Conservation (phyloP, 23 red algal genomes). For the Gracilaria vermiculophylla region DNA sequence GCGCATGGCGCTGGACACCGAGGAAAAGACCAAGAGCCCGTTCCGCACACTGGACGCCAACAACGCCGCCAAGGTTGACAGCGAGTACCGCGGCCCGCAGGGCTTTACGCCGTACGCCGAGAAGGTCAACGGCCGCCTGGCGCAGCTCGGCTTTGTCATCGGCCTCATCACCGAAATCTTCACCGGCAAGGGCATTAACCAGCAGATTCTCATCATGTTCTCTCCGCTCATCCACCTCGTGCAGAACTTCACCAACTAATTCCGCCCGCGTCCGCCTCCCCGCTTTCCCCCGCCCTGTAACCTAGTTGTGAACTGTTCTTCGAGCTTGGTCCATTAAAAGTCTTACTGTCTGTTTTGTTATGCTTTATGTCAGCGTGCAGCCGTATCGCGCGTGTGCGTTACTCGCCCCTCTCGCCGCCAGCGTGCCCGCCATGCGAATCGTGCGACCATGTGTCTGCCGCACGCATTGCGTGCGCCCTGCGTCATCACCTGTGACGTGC, state of each 20-base stretch:
- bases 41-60: neutral
- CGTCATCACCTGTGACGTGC: too few relatives aligned
- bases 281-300: too few relatives aligned
- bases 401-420: too few relatives aligned
- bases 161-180: slow-evolving; percentile 61
- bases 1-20: neutral
- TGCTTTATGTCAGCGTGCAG: too few relatives aligned
- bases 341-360: too few relatives aligned
- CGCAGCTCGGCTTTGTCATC: slow-evolving; percentile 51
- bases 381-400: too few relatives aligned
- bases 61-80: neutral
- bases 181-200: slow-evolving; percentile 40
- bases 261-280: neutral
- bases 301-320: too few relatives aligned
- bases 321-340: too few relatives aligned
- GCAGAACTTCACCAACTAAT: neutral
- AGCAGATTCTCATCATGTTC: slow-evolving; percentile 68
- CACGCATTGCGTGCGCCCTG: too few relatives aligned
- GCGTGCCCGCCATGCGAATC: too few relatives aligned
- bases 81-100: slow-evolving; percentile 28
- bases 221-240: slow-evolving; percentile 11
- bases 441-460: too few relatives aligned
- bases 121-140: slow-evolving; percentile 56
- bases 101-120: slow-evolving; percentile 64
- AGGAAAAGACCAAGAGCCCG: neutral